phyloP scores from a whole-genome alignment of 2,329 filamentous ascomycete genomes.

The Botrytis medusae region DNA sequence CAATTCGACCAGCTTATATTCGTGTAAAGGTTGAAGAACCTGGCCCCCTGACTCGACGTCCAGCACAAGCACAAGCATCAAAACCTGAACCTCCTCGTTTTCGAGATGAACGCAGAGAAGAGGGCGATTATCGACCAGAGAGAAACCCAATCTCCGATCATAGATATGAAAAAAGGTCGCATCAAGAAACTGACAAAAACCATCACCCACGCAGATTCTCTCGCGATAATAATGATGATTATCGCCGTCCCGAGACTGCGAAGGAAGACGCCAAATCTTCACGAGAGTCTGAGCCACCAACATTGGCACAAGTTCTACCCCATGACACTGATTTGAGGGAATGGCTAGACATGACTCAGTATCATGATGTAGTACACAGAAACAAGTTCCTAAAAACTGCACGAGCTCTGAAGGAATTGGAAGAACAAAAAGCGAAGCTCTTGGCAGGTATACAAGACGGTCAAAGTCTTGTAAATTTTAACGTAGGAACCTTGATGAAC shows the following conservation, averaged over 20 bases:
- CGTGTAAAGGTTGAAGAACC: conserved; percentile 25
- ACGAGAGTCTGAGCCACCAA: conserved; percentile 28
- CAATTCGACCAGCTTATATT: conserved; percentile 21
- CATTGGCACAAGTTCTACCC: conserved; percentile 33
- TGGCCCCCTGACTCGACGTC: conserved; percentile 24
- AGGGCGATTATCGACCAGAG: conserved; percentile 28
- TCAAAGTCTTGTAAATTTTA: conserved; percentile 14
- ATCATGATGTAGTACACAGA: conserved; percentile 40
- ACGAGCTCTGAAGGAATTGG: conserved; percentile 28
- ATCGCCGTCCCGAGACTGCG: conserved; percentile 25
- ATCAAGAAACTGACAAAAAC: conserved; percentile 28
- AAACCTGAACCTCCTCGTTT: conserved; percentile 19
- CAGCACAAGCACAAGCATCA: conserved; percentile 18
- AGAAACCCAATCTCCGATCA: conserved; percentile 25
- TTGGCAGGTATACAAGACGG: conserved; percentile 37
- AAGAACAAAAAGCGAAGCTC: conserved; percentile 38
- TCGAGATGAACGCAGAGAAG: conserved; percentile 31
- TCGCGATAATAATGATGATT: conserved; percentile 29
- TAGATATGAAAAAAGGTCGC: conserved; percentile 28
- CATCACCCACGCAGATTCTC: conserved; percentile 23
- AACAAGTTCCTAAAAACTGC: conserved; percentile 33
- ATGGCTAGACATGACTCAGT: conserved; percentile 42
- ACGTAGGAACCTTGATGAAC: conserved; percentile 8
- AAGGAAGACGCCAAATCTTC: conserved; percentile 26
- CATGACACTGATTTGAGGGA: conserved; percentile 40